Evolutionary conservation across 1,284 basidiomycete species (phyloP), one percentile per base, ranked within the genome.

Genomic region (Ceratobasidium papillatum): DNA sequence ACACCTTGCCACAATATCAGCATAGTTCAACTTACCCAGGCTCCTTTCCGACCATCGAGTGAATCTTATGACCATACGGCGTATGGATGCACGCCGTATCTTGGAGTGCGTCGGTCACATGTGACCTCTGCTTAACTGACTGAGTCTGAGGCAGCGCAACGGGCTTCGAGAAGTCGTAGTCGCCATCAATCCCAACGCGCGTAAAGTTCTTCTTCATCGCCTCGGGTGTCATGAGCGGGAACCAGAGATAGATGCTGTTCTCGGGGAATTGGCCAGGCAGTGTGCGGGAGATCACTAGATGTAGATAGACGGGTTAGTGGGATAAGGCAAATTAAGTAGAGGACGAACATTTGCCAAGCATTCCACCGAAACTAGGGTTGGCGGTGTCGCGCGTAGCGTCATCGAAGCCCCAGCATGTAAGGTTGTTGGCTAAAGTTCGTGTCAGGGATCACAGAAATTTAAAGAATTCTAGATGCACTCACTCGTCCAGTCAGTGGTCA

Each of bases 341-440:
- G 25, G 27, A 56, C 65, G 38, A 38, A 56, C 65, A 34, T 56
- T 68, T 68, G 74, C 76, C 73, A 47, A 94, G 86, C 32, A 87
- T 90, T 78, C 91, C 92, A 22, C 92, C 92, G 77, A 90, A 91
- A 19, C 92, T 92, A 71, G 88, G 90, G 3, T 87, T 91, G 47
- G 84, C 83, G 34, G 87, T 82, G 78, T 93, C 89, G 72, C 91
- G 88, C 78, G 91, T 89, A 80, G 90, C 91, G 81, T 94, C 93
- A 22, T 88, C 86, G 79, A 91, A 92, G 63, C 93, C 92, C 92
- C 93, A 94, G 1, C 90, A 83, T 1, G 94, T 96, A 80, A 95
- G 81, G 80, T 94, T 94, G 82, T 85, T 88, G 0, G 93, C 77
- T 63, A 45, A 1, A 25, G 4, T 32, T 14, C 17, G 8, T 17